Evolutionary conservation across 78 protist species (phyloP).

Genomic region (slime mould (Dictyostelium discoideum)): DNA sequence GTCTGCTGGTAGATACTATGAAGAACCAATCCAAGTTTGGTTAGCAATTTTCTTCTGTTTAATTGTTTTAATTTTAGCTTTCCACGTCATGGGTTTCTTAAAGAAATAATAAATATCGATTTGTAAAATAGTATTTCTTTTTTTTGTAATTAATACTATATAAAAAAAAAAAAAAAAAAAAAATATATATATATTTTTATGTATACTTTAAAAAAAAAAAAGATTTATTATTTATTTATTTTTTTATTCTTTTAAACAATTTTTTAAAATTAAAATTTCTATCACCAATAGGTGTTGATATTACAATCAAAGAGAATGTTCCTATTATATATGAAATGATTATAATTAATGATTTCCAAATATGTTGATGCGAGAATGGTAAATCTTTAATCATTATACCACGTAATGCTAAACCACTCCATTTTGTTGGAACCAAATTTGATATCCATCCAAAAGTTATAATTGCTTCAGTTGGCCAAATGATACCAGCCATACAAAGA

Average conservation of each 20-base stretch:
- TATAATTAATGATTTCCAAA: neutral
- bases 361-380: neutral
- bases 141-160: neutral
- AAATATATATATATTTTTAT: too few species aligned
- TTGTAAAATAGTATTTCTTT: slow-evolving; percentile 2
- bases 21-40: slow-evolving; percentile 29
- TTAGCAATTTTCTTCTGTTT: slow-evolving; percentile 75
- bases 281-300: too few species aligned
- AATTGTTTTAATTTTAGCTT: slow-evolving; percentile 15
- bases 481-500: neutral
- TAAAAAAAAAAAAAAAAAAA: neutral
- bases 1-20: slow-evolving; percentile 39
- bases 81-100: slow-evolving; percentile 64
- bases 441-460: neutral
- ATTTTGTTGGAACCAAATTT: neutral
- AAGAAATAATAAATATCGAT: neutral
- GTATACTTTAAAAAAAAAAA: too few species aligned
- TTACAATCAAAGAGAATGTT: too few species aligned
- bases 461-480: neutral
- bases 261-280: too few species aligned
- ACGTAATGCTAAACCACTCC: neutral
- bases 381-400: neutral
- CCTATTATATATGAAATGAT: neutral
- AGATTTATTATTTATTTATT: too few species aligned
- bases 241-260: too few species aligned